Base-by-base conservation (phyloP, 1,284 basidiomycete species). In the Amylostereum areolatum region DNA sequence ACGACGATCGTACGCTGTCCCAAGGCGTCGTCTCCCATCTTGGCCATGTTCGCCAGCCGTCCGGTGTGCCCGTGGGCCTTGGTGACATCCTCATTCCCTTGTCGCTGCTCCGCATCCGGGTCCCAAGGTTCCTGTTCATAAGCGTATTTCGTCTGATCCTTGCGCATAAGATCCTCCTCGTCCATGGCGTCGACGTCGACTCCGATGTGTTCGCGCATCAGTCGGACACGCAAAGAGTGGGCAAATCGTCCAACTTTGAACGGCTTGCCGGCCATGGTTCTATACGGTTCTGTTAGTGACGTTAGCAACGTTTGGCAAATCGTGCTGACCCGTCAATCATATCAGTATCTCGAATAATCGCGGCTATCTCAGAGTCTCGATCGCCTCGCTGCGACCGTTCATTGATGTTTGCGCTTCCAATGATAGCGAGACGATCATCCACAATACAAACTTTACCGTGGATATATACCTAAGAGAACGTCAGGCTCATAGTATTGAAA, bases 331-430 rank as follows among this genome's bases (percentile, higher is more conserved):
- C 78, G 54, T 93, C 83, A 50, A 99, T 88, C 90, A 98, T 89
- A 63, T 99, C 97, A 4, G 95, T 97, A 63, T 99, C 96, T 51
- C 94, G 79, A 47, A 99, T 88, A 43, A 99, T 83, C 37, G 89
- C 85, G 4, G 94, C 91, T 24, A 99, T 69, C 65, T 99, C 96
- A 4, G 95, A 97, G 67, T 99, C 96, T 40, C 97, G 85, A 66
- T 99, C 96, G 35, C 96, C 96, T 25, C 92, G 79, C 65, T 94
- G 92, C 31, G 92, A 96, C 32, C 96, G 83, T 67, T 99, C 96
- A 64, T 99, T 99, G 74, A 99, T 96, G 65, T 99, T 99, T 18
- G 96, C 96, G 51, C 94, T 97, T n/a, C 96, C 96, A 58, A 97
- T 97, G 56, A 99, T 92, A n/a, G 86, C 95, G 40, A 97, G 75